Conservation (phyloP, 2,329 filamentous ascomycete genomes). For the Penicillium sp. region DNA sequence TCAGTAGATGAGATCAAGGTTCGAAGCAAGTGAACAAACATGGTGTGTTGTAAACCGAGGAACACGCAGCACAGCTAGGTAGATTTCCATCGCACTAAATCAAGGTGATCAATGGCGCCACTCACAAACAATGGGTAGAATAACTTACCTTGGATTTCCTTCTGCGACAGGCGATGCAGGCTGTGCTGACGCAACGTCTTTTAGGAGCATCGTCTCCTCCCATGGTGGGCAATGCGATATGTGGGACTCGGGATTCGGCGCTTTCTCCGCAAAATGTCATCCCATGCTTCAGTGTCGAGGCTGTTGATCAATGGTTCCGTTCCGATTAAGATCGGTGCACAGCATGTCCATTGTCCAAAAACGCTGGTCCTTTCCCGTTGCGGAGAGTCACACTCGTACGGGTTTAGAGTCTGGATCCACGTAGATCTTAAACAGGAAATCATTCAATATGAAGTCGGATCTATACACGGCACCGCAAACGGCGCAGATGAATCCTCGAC, state of each 20-base stretch:
- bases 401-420: background rate
- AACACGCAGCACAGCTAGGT: conserved; percentile 91
- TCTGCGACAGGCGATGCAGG: conserved; percentile 72
- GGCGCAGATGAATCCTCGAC: conserved; percentile 9
- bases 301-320: conserved; percentile 22
- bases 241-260: conserved; percentile 5
- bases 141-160: conserved; percentile 63
- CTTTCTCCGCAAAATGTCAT: conserved; percentile 19
- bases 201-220: conserved; percentile 45
- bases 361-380: background rate
- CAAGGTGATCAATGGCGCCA: background rate
- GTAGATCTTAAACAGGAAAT: background rate
- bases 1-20: conserved; percentile 7
- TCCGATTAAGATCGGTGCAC: conserved; percentile 2
- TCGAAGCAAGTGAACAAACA: conserved; percentile 26
- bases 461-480: conserved; percentile 9
- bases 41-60: conserved; percentile 68
- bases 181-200: conserved; percentile 75
- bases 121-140: background rate
- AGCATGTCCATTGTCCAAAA: conserved; percentile 11
- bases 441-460: conserved; percentile 1
- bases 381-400: background rate
- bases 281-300: conserved; percentile 25
- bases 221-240: conserved; percentile 21
- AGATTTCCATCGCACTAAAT: conserved; percentile 75